Conservation (phyloP, 2,329 filamentous ascomycete genomes). For the Cladosporium sp. region DNA sequence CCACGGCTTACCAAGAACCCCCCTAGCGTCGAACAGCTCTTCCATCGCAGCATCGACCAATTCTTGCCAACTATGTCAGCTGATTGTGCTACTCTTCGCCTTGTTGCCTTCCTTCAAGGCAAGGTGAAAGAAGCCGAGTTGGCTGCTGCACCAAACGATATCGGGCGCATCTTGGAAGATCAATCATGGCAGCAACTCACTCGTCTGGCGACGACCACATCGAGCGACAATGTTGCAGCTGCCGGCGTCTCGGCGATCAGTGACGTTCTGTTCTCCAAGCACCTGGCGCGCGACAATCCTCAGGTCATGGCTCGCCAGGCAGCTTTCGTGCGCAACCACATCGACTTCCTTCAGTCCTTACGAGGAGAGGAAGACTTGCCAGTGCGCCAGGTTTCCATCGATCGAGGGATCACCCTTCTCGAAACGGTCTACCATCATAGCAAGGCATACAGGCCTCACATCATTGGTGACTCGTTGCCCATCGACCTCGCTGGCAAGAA, state of each 20-base stretch:
- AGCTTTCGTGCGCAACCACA: conserved; percentile 26
- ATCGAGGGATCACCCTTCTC: conserved; percentile 9
- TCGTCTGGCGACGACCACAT: conserved; percentile 20
- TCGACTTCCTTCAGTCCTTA: conserved; percentile 15
- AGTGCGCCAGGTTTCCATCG: conserved; percentile 1
- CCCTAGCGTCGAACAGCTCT: conserved; percentile 4
- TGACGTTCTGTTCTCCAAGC: conserved; percentile 24
- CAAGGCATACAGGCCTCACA: not conserved
- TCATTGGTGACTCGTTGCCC: not conserved
- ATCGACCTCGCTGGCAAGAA: conserved; percentile 9
- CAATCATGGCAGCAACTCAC: conserved; percentile 27
- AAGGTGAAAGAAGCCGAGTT: conserved; percentile 3
- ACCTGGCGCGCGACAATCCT: conserved; percentile 6
- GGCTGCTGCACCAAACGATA: not conserved
- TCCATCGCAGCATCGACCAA: conserved; percentile 15
- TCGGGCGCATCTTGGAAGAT: conserved; percentile 22
- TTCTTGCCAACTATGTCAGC: conserved; percentile 16
- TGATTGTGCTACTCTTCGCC: conserved; percentile 14
- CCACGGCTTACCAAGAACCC: conserved; percentile 6
- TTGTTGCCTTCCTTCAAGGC: conserved; percentile 20
- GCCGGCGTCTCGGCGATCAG: conserved; percentile 14
- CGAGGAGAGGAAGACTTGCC: not conserved
- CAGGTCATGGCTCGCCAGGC: conserved; percentile 23
- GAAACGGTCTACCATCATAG: conserved; percentile 16
- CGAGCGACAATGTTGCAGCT: conserved; percentile 11